phyloP scores from a whole-genome alignment of 2,329 filamentous ascomycete species.

The Ramichloridium luteum region DNA sequence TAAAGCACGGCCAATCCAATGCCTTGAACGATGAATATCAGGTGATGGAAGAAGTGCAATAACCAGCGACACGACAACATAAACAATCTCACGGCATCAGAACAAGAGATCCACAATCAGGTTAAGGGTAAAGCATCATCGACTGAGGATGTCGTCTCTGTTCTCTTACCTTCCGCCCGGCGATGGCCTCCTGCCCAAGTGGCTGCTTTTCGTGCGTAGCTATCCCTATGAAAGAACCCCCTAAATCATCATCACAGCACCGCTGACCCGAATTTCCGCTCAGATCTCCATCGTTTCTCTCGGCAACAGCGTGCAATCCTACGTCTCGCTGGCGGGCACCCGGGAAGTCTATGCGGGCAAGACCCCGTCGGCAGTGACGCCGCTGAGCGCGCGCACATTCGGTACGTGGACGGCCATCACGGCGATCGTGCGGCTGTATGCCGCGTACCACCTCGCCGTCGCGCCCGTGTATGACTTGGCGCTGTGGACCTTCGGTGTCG shows the following conservation, averaged over 20 bases:
- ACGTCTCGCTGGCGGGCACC: constrained; percentile 66
- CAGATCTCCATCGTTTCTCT: constrained; percentile 75
- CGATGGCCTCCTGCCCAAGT: constrained; percentile 48
- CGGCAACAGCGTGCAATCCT: constrained; percentile 76
- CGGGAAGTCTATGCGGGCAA: constrained; percentile 71
- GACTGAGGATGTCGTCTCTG: no score
- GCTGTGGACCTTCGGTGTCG: constrained; percentile 69
- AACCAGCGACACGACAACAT: no score
- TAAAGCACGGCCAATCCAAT: no score
- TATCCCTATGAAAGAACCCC: constrained; percentile 3
- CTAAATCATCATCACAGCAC: constrained; percentile 5
- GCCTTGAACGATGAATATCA: no score
- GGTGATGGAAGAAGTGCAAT: no score
- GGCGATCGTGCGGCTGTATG: constrained; percentile 65
- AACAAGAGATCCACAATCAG: no score
- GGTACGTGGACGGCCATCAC: constrained; percentile 80
- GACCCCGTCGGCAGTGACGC: constrained; percentile 49
- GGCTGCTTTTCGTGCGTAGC: constrained; percentile 49
- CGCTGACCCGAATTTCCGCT: constrained; percentile 3
- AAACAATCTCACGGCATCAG: no score
- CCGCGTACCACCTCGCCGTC: constrained; percentile 67
- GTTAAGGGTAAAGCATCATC: no score
- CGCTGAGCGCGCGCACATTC: constrained; percentile 67
- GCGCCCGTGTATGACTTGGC: constrained; percentile 66
- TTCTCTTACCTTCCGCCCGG: constrained; percentile 33